Conservation (phyloP, 2,329 filamentous ascomycete genomes). For the Diaporthe amygdali region DNA sequence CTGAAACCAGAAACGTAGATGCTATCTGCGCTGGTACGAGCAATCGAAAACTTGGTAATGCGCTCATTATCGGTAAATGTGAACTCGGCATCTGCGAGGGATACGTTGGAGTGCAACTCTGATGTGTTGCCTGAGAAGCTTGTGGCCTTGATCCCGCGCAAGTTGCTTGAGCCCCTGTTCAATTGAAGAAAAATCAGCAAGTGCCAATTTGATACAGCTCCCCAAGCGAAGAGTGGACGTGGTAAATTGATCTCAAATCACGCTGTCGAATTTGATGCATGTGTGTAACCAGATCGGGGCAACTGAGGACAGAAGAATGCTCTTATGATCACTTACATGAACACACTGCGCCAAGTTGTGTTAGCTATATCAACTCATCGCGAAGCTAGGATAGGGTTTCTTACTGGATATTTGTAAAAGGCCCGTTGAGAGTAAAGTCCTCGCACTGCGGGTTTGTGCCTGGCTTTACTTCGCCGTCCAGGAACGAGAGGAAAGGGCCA, state of each 20-base stretch:
- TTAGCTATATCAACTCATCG: background rate
- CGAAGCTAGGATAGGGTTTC: background rate
- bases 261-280: background rate
- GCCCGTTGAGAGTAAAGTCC: conserved; percentile 8
- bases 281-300: too few species aligned
- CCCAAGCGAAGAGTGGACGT: too few species aligned
- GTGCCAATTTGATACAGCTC: background rate
- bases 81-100: conserved; percentile 1
- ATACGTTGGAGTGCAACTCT: background rate
- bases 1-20: background rate
- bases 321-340: background rate
- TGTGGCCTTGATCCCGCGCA: conserved; percentile 2
- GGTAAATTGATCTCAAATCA: too few species aligned
- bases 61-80: conserved; percentile 12
- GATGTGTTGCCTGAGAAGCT: conserved; percentile 15
- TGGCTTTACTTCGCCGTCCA: background rate
- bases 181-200: background rate
- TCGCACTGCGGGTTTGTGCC: background rate
- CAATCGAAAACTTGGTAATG: conserved; percentile 17
- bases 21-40: background rate
- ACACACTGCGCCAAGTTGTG: background rate
- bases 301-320: background rate
- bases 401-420: conserved; percentile 15
- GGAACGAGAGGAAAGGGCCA: background rate
- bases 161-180: background rate